phyloP scores from a whole-genome alignment of 352 stramenopile genomes.

The Pythium plurisporium region DNA sequence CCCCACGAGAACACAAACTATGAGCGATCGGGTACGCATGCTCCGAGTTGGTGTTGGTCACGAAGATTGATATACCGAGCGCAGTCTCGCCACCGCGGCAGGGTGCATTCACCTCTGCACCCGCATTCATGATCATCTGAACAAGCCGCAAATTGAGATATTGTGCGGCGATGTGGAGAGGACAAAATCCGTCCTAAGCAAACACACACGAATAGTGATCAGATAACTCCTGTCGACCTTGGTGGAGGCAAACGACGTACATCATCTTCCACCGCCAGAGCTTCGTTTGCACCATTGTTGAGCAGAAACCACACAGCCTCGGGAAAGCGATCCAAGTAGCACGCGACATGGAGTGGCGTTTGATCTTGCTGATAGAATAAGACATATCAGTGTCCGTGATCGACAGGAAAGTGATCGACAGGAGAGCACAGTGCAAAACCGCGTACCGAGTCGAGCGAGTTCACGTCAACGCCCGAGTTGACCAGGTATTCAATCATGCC shows the following conservation, averaged over 20 bases:
- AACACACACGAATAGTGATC: too few species aligned
- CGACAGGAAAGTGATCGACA: background rate
- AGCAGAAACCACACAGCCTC: constrained; percentile 8
- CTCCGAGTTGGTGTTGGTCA: constrained; percentile 11
- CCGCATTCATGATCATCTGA: constrained; percentile 7
- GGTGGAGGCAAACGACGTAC: background rate
- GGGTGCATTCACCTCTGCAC: constrained; percentile 12
- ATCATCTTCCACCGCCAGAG: constrained; percentile 10
- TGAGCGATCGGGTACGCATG: constrained; percentile 11
- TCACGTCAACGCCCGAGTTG: constrained; percentile 7
- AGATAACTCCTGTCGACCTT: too few species aligned
- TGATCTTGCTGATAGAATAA: background rate
- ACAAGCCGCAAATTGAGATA: constrained; percentile 16
- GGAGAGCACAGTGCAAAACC: too few species aligned
- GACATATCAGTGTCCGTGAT: background rate
- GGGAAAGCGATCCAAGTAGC: constrained; percentile 1
- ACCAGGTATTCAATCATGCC: constrained; percentile 6
- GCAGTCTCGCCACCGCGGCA: constrained; percentile 11
- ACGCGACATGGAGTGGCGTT: constrained; percentile 13
- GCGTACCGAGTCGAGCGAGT: constrained; percentile 9
- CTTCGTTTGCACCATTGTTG: constrained; percentile 8
- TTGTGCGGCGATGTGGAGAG: constrained; percentile 16
- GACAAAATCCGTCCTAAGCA: constrained; percentile 14
- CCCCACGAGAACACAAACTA: constrained; percentile 3
- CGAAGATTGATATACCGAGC: constrained; percentile 17